Evolutionary conservation across 176 grass and related monocot species (phyloP).

Genomic region (Oryza glaberrima): DNA sequence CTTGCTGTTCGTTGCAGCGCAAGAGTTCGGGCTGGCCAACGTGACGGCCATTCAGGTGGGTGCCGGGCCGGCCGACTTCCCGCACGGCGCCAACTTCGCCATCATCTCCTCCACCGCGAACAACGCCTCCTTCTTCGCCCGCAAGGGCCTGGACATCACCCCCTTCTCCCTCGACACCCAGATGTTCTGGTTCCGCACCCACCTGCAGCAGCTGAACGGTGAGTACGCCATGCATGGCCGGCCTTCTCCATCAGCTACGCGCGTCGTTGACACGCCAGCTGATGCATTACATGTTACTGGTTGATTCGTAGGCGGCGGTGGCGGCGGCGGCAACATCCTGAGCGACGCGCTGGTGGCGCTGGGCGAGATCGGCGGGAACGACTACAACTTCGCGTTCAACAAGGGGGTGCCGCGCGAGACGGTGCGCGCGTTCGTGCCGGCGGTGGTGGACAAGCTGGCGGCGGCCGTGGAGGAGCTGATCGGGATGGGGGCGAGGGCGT

Average conservation of each 20-base stretch:
- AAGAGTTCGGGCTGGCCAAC: conserved; percentile 51
- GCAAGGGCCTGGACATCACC: conserved; percentile 36
- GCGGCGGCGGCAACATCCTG: neutral
- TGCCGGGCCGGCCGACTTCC: conserved; percentile 34
- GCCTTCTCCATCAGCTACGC: neutral
- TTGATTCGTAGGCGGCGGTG: neutral
- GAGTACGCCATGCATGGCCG: neutral
- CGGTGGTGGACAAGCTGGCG: conserved; percentile 51
- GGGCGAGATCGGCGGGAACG: conserved; percentile 78
- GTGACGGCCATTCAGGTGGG: conserved; percentile 50
- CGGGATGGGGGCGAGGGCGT: conserved; percentile 57
- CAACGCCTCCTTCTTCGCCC: conserved; percentile 55
- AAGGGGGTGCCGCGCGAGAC: conserved; percentile 4
- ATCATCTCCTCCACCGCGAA: conserved; percentile 61
- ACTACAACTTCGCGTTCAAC: conserved; percentile 62
- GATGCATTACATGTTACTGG: neutral
- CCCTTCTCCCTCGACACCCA: conserved; percentile 51
- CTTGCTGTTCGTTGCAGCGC: conserved; percentile 38
- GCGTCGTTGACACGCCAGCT: neutral
- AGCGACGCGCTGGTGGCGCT: conserved; percentile 54
- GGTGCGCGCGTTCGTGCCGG: conserved; percentile 51
- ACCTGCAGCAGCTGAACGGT: conserved; percentile 12
- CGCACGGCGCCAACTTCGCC: conserved; percentile 66
- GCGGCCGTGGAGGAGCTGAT: conserved; percentile 60
- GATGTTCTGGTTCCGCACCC: conserved; percentile 51